Evolutionary conservation across 768 basidiomycete genomes (phyloP), one percentile per base, ranked within the genome.

Genomic region (Podaxis pistillaris): DNA sequence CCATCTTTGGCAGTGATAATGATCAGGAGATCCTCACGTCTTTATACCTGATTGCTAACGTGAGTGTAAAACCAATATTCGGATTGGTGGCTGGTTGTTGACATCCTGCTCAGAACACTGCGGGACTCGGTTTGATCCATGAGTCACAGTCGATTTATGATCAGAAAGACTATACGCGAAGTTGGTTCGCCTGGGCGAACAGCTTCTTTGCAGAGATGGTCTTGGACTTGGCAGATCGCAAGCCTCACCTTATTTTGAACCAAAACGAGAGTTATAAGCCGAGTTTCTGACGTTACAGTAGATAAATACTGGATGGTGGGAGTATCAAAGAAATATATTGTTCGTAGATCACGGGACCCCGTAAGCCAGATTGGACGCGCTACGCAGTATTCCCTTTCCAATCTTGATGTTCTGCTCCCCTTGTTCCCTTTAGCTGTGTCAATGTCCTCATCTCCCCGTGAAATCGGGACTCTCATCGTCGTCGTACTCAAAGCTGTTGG

Each of bases 401-500:
- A 38, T 54, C 33, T 64, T 61, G 64, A 65, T 64, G 58, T 50
- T 56, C 59, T 50, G 46, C 19, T 56, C 7, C 52, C 46, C 26
- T 46, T 62, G 44, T 24, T 7, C 54, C 26, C 47, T 56, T n/a
- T 56, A 62, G 46, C 22, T 44, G 49, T 46, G 68, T 57, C 65
- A 70, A 89, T 90, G 88, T 78, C 87, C 64, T 74, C 81, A 63
- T 77, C 83, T 59, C 81, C 87, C 63, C 84, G 82, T 66, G 87
- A 92, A 77, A 90, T 98, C 64, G 96, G 96, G 40, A 98, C 96
- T 19, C 86, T 98, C 74, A 88, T 98, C 66, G 91, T 90, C 54
- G 94, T 98, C 69, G 86, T 98, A 40, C 83, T 96, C 65, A 94
- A 96, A 80, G 96, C 94, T 70, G 96, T 96, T 78, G 69, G 93